Conservation (phyloP, 1,284 basidiomycete species). For the Pascua guehoae region DNA sequence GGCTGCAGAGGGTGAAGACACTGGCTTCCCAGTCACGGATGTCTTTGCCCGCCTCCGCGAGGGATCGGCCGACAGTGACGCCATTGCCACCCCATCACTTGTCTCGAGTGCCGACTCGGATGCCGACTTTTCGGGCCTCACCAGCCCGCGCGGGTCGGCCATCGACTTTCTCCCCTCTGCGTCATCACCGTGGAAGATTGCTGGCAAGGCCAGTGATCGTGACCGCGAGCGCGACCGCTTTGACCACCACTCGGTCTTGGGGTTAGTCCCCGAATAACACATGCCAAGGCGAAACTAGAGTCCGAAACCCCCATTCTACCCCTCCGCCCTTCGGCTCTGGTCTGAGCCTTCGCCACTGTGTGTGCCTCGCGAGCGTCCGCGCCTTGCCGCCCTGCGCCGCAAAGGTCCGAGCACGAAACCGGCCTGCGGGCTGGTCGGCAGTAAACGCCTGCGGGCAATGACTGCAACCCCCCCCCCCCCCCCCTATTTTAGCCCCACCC, state of each 20-base stretch:
- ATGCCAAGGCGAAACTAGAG: too few relatives aligned
- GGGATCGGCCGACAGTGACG: slow-evolving; percentile 14
- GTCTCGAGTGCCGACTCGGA: slow-evolving; percentile 22
- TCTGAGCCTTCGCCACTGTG: too few relatives aligned
- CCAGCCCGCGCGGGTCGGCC: slow-evolving; percentile 16
- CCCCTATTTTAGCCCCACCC: too few relatives aligned
- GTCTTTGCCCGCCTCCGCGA: slow-evolving; percentile 14
- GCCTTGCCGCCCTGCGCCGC: too few relatives aligned
- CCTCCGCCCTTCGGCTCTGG: too few relatives aligned
- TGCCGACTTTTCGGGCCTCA: slow-evolving; percentile 16
- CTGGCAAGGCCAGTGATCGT: neutral
- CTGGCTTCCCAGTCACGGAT: slow-evolving; percentile 7
- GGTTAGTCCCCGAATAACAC: too few relatives aligned
- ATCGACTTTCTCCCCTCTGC: slow-evolving; percentile 10
- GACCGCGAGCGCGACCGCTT: neutral
- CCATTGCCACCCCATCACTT: slow-evolving; percentile 23
- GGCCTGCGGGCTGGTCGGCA: too few relatives aligned
- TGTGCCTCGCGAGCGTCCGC: neutral
- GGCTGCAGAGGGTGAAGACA: slow-evolving; percentile 6
- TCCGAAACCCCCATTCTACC: too few relatives aligned
- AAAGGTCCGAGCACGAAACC: too few relatives aligned
- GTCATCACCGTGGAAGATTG: neutral
- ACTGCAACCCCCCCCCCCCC: too few relatives aligned
- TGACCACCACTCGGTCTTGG: neutral
- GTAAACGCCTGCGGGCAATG: too few relatives aligned